phyloP scores from a whole-genome alignment of 2,329 filamentous ascomycete species.

The Fusarium neocosmosporiellum region DNA sequence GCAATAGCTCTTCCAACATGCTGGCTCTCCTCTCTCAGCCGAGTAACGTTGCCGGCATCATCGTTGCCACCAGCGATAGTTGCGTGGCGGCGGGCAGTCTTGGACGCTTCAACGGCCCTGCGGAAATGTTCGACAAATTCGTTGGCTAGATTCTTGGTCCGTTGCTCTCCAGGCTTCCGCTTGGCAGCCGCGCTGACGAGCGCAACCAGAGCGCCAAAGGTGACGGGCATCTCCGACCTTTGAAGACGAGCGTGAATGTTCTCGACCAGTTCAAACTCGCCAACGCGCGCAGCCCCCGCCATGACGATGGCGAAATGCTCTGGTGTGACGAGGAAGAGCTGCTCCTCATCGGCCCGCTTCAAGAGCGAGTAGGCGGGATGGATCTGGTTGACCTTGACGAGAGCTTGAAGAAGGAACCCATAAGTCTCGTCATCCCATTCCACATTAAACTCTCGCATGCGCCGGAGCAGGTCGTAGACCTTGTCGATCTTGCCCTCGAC shows the following conservation, averaged over 20 bases:
- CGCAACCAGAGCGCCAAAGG: constrained; percentile 56
- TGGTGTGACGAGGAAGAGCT: constrained; percentile 57
- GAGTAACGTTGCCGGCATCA: constrained; percentile 30
- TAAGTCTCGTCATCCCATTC: constrained; percentile 64
- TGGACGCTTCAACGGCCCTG: constrained; percentile 24
- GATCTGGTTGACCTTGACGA: constrained; percentile 61
- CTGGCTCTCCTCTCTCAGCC: constrained; percentile 42
- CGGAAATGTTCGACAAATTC: constrained; percentile 47
- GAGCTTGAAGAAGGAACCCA: constrained; percentile 59
- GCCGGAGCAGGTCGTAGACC: constrained; percentile 60
- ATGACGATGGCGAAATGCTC: constrained; percentile 66
- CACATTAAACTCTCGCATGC: constrained; percentile 61
- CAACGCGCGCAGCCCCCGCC: constrained; percentile 60
- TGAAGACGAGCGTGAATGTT: constrained; percentile 58
- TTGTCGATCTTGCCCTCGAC: constrained; percentile 65
- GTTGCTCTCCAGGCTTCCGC: constrained; percentile 36
- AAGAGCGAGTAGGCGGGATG: constrained; percentile 63
- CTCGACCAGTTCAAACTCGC: constrained; percentile 56
- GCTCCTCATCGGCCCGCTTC: constrained; percentile 55
- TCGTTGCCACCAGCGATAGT: not conserved
- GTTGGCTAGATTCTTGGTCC: constrained; percentile 41
- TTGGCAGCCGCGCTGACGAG: constrained; percentile 51
- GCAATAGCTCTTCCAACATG: constrained; percentile 48
- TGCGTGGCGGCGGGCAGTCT: not conserved
- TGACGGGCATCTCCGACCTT: constrained; percentile 53